Conservation (phyloP, 208 protist species). For the Acanthamoeba royreba region DNA sequence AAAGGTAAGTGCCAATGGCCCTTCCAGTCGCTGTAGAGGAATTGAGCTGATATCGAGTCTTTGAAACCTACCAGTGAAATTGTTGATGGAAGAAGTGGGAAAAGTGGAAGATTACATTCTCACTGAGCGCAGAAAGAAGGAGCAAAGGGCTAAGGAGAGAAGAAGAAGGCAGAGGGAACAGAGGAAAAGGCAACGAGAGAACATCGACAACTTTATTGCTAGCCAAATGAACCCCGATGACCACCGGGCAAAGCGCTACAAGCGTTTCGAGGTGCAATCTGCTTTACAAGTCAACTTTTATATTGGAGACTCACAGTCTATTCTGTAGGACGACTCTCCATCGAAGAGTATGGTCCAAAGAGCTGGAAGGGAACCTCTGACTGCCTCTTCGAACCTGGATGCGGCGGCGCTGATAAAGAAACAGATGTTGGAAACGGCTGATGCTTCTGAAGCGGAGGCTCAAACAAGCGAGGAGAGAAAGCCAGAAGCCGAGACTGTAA, state of each 20-base stretch:
- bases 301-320: background rate
- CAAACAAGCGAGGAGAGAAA: background rate
- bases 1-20: background rate
- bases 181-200: conserved; percentile 44
- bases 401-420: background rate
- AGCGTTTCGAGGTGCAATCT: background rate
- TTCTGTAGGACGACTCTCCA: background rate
- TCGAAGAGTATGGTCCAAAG: background rate
- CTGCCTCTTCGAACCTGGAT: background rate
- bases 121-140: background rate
- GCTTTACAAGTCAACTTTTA: background rate
- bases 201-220: background rate
- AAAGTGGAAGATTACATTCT: conserved; percentile 74
- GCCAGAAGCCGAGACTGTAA: background rate
- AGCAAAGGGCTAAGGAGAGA: background rate
- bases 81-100: conserved; percentile 52
- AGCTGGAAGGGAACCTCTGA: background rate
- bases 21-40: no score
- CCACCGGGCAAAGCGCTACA: background rate
- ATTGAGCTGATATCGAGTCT: no score
- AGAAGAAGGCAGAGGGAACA: background rate
- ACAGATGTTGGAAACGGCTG: background rate
- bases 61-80: background rate
- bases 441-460: background rate
- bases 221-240: conserved; percentile 32